Evolutionary conservation across 2,329 filamentous ascomycete species (phyloP).

Genomic region (Colletotrichum gloeosporioides): DNA sequence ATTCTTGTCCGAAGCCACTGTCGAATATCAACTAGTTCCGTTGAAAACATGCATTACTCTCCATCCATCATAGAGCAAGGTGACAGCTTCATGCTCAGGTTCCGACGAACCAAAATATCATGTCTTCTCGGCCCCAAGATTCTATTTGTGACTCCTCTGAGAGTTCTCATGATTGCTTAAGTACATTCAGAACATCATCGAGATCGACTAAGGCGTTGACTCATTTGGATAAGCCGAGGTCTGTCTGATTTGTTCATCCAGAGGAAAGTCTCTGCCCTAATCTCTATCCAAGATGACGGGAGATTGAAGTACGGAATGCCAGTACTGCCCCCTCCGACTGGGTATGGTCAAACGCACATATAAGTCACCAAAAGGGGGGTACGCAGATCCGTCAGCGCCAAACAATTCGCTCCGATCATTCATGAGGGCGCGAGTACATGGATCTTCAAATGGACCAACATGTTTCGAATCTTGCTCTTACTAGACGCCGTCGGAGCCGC

Average conservation of each 20-base stretch:
- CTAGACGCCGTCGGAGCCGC: not conserved
- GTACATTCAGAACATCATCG: not conserved
- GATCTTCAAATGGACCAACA: too few relatives aligned
- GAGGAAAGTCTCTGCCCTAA: too few relatives aligned
- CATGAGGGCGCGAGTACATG: too few relatives aligned
- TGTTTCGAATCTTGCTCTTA: not conserved
- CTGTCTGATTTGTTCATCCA: too few relatives aligned
- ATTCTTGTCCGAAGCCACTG: not conserved
- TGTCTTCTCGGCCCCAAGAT: not conserved
- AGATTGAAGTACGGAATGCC: too few relatives aligned
- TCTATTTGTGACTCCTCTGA: not conserved
- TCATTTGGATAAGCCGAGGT: too few relatives aligned
- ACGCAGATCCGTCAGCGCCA: too few relatives aligned
- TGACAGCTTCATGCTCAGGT: not conserved
- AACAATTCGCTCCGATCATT: too few relatives aligned
- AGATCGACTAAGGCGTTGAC: too few relatives aligned
- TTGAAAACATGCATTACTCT: rapidly evolving
- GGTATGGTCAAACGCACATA: not conserved
- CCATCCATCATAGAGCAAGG: not conserved
- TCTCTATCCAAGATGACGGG: too few relatives aligned
- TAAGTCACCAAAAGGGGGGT: too few relatives aligned
- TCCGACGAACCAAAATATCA: not conserved
- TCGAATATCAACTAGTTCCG: rapidly evolving
- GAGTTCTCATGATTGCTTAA: not conserved
- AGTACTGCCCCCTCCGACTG: rapidly evolving